Evolutionary conservation across 2,329 filamentous ascomycete species (phyloP).

Genomic region (Fusarium armeniacum): DNA sequence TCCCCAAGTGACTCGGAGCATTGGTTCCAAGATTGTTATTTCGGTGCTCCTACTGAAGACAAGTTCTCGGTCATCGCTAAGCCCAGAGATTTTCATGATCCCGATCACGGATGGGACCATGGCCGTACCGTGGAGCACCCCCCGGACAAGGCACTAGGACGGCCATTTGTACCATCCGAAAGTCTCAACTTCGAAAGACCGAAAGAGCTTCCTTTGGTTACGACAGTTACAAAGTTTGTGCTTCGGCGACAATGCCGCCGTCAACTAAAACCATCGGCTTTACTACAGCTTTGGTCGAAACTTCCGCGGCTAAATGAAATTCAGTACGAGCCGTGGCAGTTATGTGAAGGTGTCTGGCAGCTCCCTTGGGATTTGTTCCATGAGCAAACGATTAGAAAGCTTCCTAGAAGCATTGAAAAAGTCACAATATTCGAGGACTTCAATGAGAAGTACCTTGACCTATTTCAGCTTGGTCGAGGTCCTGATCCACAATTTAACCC

Average conservation of each 20-base stretch:
- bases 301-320: conserved; percentile 23
- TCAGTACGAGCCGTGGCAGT: conserved; percentile 30
- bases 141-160: conserved; percentile 5
- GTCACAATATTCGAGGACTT: conserved; percentile 37
- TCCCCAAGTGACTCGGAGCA: conserved; percentile 35
- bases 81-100: conserved; percentile 15
- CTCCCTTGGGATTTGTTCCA: background rate
- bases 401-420: conserved; percentile 44
- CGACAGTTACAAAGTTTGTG: conserved; percentile 25
- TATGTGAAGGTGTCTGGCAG: background rate
- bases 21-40: conserved; percentile 34
- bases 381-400: background rate
- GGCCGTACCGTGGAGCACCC: conserved; percentile 1
- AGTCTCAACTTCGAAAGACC: background rate
- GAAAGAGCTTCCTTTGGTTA: conserved; percentile 10
- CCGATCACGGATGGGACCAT: conserved; percentile 13
- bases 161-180: background rate
- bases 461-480: background rate
- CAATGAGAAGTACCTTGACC: conserved; percentile 24
- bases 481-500: background rate
- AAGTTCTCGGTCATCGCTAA: background rate
- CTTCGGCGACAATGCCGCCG: conserved; percentile 32
- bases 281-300: conserved; percentile 16
- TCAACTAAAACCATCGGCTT: conserved; percentile 5
- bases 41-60: conserved; percentile 19